Percentiles rank a stretch among this genome's conserved stretches.
Evolutionary conservation across 2,329 filamentous ascomycete species (phyloP).

Genomic region (Zelopaecilomyces penicillatus): DNA sequence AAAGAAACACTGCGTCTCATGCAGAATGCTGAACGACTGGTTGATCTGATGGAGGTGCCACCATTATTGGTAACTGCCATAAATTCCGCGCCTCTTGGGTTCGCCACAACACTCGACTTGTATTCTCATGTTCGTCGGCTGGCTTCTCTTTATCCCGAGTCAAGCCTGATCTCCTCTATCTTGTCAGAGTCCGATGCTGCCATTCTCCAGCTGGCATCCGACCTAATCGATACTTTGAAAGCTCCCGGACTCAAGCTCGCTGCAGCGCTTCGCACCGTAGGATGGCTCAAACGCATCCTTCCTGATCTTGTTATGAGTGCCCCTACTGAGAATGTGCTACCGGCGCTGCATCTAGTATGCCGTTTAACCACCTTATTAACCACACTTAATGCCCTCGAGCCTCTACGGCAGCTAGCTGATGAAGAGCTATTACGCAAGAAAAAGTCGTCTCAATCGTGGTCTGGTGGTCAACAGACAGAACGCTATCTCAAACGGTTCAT

Average conservation of each 20-base stretch:
- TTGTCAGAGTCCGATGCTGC: slow-evolving; percentile 71
- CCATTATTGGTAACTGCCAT: slow-evolving; percentile 76
- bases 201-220: slow-evolving; percentile 80
- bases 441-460: slow-evolving; percentile 40
- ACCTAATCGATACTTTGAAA: slow-evolving; percentile 71
- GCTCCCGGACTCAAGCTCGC: slow-evolving; percentile 77
- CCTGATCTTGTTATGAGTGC: slow-evolving; percentile 53
- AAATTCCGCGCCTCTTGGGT: slow-evolving; percentile 57
- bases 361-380: slow-evolving; percentile 69
- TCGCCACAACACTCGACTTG: slow-evolving; percentile 82
- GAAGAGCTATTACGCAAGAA: slow-evolving; percentile 57
- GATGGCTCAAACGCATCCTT: slow-evolving; percentile 80
- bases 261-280: slow-evolving; percentile 80
- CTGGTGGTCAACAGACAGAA: slow-evolving; percentile 83
- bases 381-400: slow-evolving; percentile 76
- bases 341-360: slow-evolving; percentile 80
- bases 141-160: slow-evolving; percentile 72
- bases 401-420: slow-evolving; percentile 80
- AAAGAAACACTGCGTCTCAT: slow-evolving; percentile 74
- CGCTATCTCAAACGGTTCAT: slow-evolving; percentile 91
- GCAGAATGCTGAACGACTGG: slow-evolving; percentile 79
- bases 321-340: slow-evolving; percentile 57
- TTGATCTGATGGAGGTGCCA: slow-evolving; percentile 86
- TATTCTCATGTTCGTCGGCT: slow-evolving; percentile 89
- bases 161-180: slow-evolving; percentile 65